phyloP scores from a whole-genome alignment of 768 basidiomycete genomes.

The Kwoniella dejecticola region DNA sequence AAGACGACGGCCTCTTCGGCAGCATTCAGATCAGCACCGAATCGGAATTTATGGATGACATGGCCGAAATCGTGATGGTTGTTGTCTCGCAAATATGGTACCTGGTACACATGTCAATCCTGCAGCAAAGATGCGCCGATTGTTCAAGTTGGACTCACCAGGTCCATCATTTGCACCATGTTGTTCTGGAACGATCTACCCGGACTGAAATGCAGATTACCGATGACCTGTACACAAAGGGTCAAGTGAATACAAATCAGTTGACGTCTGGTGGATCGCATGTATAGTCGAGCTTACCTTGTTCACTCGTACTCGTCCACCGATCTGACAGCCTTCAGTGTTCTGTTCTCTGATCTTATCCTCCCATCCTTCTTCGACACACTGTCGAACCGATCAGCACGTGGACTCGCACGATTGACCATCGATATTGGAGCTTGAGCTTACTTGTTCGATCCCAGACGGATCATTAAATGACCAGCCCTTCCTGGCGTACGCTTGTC shows the following conservation, averaged over 20 bases:
- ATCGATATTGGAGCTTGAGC: slow-evolving; percentile 38
- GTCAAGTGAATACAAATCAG: too few relatives aligned
- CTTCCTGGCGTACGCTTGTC: slow-evolving; percentile 80
- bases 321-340: slow-evolving; percentile 90
- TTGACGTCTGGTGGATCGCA: slow-evolving; percentile 9
- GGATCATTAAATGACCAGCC: slow-evolving; percentile 96
- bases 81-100: slow-evolving; percentile 87
- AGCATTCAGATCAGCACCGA: slow-evolving; percentile 70
- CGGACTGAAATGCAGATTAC: slow-evolving; percentile 91
- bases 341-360: slow-evolving; percentile 90
- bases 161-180: slow-evolving; percentile 61
- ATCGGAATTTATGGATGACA: slow-evolving; percentile 74
- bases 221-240: slow-evolving; percentile 59
- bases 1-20: slow-evolving; percentile 39
- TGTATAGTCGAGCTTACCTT: slow-evolving; percentile 64
- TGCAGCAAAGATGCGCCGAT: too few relatives aligned
- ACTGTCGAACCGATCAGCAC: slow-evolving; percentile 61
- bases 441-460: slow-evolving; percentile 85
- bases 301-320: slow-evolving; percentile 89
- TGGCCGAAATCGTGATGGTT: slow-evolving; percentile 94
- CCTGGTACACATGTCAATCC: slow-evolving; percentile 65
- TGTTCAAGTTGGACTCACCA: slow-evolving; percentile 28
- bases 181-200: slow-evolving; percentile 92
- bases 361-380: slow-evolving; percentile 89
- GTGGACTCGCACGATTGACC: too few relatives aligned